phyloP scores from a whole-genome alignment of 2,329 filamentous ascomycete genomes.

The Diaporthe citriasiana region DNA sequence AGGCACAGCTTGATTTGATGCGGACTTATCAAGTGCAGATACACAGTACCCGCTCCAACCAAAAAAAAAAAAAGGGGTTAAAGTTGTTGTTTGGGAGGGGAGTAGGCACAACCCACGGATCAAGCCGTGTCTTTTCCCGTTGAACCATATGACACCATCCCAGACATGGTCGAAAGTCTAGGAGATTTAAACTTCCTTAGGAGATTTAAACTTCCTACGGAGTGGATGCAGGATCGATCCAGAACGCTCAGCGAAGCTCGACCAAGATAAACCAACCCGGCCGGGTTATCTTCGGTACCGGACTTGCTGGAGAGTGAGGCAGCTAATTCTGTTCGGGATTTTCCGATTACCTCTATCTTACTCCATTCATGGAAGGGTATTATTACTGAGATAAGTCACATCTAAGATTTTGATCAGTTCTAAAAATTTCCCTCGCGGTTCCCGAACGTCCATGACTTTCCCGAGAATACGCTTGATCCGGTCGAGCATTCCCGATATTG shows the following conservation, averaged over 20 bases:
- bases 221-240: background rate
- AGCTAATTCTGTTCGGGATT: background rate
- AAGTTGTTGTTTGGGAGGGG: too few relatives aligned
- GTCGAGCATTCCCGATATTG: background rate
- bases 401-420: background rate
- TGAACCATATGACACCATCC: too few relatives aligned
- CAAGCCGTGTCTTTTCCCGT: too few relatives aligned
- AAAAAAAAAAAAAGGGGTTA: too few relatives aligned
- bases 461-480: background rate
- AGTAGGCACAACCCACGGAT: too few relatives aligned
- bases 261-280: background rate
- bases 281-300: background rate
- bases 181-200: too few relatives aligned
- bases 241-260: background rate
- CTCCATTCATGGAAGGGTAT: background rate
- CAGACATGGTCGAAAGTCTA: too few relatives aligned
- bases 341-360: background rate
- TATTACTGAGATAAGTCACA: background rate
- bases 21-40: background rate
- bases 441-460: background rate
- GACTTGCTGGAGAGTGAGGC: background rate
- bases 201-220: too few relatives aligned
- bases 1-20: background rate
- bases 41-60: too few relatives aligned
- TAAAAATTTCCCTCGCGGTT: background rate